A percentile compares a stretch with the other conserved stretches of the same genome.
Conservation (phyloP, 331 rosid genomes). For the Stylosanthes scabra region DNA sequence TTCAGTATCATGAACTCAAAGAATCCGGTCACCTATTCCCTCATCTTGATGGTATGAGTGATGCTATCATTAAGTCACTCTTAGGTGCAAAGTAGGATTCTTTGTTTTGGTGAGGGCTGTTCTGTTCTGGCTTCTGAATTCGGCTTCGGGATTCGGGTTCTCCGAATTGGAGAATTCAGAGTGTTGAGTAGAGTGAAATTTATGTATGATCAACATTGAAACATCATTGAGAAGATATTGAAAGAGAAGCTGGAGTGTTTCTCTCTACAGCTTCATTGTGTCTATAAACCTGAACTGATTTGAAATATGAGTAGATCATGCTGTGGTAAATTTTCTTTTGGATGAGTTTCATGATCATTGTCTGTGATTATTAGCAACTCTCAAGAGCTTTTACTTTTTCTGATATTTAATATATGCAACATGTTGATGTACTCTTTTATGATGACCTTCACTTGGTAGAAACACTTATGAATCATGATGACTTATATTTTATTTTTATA, state of each 20-base stretch:
- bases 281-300: neutral
- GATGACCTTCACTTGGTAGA: slow-evolving; percentile 26
- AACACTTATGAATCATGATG: slow-evolving; percentile 1
- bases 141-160: slow-evolving; percentile 34
- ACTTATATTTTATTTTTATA: neutral
- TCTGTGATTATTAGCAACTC: no score
- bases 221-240: neutral
- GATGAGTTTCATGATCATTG: no score
- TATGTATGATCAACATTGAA: slow-evolving; percentile 31
- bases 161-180: slow-evolving; percentile 23
- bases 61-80: slow-evolving; percentile 62
- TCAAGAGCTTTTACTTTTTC: no score
- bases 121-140: slow-evolving; percentile 28
- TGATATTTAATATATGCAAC: no score
- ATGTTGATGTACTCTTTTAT: neutral
- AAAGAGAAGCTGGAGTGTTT: no score
- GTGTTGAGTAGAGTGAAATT: slow-evolving; percentile 21
- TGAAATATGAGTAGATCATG: neutral
- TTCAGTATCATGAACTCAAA: slow-evolving; percentile 74
- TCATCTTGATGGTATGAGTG: slow-evolving; percentile 52
- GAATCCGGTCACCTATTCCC: slow-evolving; percentile 62
- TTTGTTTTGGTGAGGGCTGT: slow-evolving; percentile 6
- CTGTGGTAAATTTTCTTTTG: neutral
- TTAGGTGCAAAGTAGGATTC: slow-evolving; percentile 46
- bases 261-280: no score